Conservation (phyloP, 371 early-diverging fungal genomes). For the Mortierella sp. region DNA sequence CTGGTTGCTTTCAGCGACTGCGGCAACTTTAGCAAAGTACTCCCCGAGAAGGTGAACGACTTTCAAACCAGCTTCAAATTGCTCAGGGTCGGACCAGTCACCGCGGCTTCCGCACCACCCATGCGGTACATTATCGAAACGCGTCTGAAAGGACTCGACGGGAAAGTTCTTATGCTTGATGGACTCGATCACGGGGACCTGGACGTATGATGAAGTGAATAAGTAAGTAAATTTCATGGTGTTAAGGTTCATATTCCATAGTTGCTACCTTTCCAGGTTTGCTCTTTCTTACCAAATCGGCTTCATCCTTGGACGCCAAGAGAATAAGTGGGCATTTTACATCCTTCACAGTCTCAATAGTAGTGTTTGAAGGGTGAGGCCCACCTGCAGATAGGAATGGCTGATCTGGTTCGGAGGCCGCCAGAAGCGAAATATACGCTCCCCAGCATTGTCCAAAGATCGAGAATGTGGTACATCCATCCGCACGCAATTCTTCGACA, state of each 20-base stretch:
- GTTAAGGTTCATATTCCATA: background rate
- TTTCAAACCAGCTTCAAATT: slow-evolving; percentile 25
- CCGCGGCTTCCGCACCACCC: slow-evolving; percentile 48
- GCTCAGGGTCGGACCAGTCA: slow-evolving; percentile 36
- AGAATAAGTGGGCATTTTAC: slow-evolving; percentile 43
- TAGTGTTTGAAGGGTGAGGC: slow-evolving; percentile 42
- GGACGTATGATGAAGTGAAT: background rate
- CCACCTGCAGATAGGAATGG: slow-evolving; percentile 37
- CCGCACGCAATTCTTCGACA: slow-evolving; percentile 43
- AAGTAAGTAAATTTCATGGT: background rate
- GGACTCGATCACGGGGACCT: slow-evolving; percentile 33
- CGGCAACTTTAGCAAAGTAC: slow-evolving; percentile 25
- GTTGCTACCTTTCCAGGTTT: too few relatives aligned
- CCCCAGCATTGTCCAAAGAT: slow-evolving; percentile 58
- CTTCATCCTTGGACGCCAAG: slow-evolving; percentile 53
- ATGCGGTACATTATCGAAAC: slow-evolving; percentile 38
- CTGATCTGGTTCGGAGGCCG: slow-evolving; percentile 24
- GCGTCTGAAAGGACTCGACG: slow-evolving; percentile 40
- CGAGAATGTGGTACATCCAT: slow-evolving; percentile 46
- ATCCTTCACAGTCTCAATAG: slow-evolving; percentile 36
- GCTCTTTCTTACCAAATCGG: slow-evolving; percentile 36
- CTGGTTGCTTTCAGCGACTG: slow-evolving; percentile 11
- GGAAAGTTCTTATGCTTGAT: slow-evolving; percentile 36
- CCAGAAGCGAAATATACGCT: slow-evolving; percentile 18
- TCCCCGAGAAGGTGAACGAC: slow-evolving; percentile 24